Percentiles rank a stretch among this genome's conserved stretches.
phyloP scores from a whole-genome alignment of 768 basidiomycete genomes.

The Boletus rufocinnamomeus region DNA sequence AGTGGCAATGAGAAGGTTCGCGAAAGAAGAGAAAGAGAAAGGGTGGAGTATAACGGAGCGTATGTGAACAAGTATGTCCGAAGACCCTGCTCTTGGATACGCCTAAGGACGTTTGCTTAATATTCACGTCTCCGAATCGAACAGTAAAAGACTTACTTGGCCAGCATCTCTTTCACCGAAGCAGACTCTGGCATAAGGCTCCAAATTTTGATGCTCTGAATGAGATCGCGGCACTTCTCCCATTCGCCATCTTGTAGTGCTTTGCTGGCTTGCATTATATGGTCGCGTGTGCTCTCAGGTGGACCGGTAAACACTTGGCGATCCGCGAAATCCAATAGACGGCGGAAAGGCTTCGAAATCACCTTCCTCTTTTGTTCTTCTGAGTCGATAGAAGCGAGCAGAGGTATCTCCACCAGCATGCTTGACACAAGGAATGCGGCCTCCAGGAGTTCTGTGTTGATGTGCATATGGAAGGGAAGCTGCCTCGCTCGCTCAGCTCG shows the following conservation, averaged over 20 bases:
- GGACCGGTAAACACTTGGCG: constrained; percentile 97
- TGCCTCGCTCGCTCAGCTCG: constrained; percentile 94
- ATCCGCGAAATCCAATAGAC: constrained; percentile 94
- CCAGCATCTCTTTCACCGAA: constrained; percentile 92
- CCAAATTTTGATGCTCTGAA: constrained; percentile 98
- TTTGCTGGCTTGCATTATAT: constrained; percentile 99
- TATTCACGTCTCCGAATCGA: constrained; percentile 2
- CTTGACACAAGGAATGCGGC: constrained; percentile 97
- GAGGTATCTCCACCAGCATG: constrained; percentile 97
- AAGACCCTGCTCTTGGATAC: constrained; percentile 97
- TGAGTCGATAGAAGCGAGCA: constrained; percentile 91
- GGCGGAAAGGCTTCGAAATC: constrained; percentile 95
- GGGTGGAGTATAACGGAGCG: constrained; percentile 87
- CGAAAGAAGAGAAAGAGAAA: constrained; percentile 86
- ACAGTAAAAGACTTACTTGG: constrained; percentile 57
- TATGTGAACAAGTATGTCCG: constrained; percentile 97
- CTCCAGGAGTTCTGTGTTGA: constrained; percentile 96
- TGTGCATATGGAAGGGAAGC: constrained; percentile 99
- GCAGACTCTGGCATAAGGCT: constrained; percentile 88
- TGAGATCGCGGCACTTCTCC: constrained; percentile 91
- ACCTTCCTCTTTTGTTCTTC: constrained; percentile 92
- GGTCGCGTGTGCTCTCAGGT: constrained; percentile 97
- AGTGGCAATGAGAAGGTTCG: constrained; percentile 84
- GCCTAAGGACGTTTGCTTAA: constrained; percentile 47
- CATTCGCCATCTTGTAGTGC: constrained; percentile 96